These are phyloP conservation scores for Aphanoascus verrucosus DNA, from an alignment of 2,329 filamentous ascomycete genomes.

Conservation along the genomic window DNA sequence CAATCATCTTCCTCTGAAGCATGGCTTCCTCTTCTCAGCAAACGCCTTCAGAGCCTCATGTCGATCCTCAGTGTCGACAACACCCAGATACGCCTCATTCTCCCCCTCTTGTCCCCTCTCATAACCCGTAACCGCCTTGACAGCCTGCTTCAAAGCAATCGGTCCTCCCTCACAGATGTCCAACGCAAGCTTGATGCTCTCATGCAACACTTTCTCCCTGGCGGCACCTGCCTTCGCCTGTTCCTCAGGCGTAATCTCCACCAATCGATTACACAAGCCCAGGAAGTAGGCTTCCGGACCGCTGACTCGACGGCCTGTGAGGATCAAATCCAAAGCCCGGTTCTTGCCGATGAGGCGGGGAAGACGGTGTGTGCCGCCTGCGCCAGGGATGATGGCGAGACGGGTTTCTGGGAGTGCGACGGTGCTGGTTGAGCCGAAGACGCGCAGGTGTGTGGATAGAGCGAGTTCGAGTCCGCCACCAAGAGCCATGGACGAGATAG, in stretches of 20 bases:
- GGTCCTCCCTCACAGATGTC: constrained; percentile 88
- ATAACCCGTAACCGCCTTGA: constrained; percentile 65
- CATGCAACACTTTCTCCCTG: constrained; percentile 57
- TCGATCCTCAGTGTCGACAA: constrained; percentile 74
- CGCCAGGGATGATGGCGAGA: constrained; percentile 87
- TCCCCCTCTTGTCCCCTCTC: constrained; percentile 61
- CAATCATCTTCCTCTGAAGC: constrained; percentile 49
- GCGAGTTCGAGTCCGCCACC: constrained; percentile 91
- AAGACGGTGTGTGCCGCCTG: constrained; percentile 82
- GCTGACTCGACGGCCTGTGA: constrained; percentile 77
- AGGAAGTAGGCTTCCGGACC: constrained; percentile 84
- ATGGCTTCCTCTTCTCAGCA: constrained; percentile 59
- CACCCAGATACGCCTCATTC: constrained; percentile 73
- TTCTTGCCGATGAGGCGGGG: constrained; percentile 67
- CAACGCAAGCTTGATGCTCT: constrained; percentile 65
- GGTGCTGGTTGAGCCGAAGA: constrained; percentile 66
- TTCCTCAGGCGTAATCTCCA: constrained; percentile 57
- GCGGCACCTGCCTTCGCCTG: constrained; percentile 47
- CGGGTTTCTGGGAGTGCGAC: constrained; percentile 85
- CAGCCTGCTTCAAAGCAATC: constrained; percentile 64
- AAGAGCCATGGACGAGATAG: constrained; percentile 73
- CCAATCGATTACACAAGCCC: constrained; percentile 79
- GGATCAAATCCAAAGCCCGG: constrained; percentile 77
- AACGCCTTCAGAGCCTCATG: constrained; percentile 84
- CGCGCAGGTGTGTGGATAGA: constrained; percentile 76